phyloP scores from a whole-genome alignment of 257 asterid genomes.

The Solanum etuberosum region DNA sequence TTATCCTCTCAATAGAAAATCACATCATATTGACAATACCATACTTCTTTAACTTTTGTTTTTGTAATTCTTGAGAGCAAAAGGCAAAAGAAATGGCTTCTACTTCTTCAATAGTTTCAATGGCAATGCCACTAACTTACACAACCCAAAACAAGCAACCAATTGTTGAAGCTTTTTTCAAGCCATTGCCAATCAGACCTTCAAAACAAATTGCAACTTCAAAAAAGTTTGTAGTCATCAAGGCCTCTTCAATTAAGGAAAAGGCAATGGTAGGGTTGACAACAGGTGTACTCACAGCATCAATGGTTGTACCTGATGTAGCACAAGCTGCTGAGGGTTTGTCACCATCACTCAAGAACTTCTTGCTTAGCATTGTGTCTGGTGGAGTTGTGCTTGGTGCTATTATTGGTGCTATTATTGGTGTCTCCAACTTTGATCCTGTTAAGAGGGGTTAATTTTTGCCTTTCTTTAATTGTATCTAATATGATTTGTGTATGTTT shows the following conservation, averaged over 20 bases:
- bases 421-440: constrained; percentile 80
- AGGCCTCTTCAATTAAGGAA: constrained; percentile 59
- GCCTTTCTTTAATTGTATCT: not conserved
- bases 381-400: constrained; percentile 65
- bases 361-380: constrained; percentile 67
- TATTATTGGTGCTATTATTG: constrained; percentile 52
- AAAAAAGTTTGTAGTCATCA: constrained; percentile 39
- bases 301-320: constrained; percentile 55
- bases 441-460: constrained; percentile 50
- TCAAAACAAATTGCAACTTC: constrained; percentile 21
- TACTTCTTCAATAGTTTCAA: constrained; percentile 55
- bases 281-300: constrained; percentile 63
- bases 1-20: constrained; percentile 1
- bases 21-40: not conserved
- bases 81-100: constrained; percentile 39
- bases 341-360: constrained; percentile 74
- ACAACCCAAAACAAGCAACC: constrained; percentile 37
- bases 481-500: not conserved
- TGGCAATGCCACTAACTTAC: constrained; percentile 47
- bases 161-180: constrained; percentile 32
- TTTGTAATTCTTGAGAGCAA: not conserved
- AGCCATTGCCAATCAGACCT: constrained; percentile 36
- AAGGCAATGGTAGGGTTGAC: constrained; percentile 53
- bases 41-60: not conserved
- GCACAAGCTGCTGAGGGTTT: constrained; percentile 61